Evolutionary conservation across 768 basidiomycete genomes (phyloP).

Genomic region (Lentinula guzmanii): DNA sequence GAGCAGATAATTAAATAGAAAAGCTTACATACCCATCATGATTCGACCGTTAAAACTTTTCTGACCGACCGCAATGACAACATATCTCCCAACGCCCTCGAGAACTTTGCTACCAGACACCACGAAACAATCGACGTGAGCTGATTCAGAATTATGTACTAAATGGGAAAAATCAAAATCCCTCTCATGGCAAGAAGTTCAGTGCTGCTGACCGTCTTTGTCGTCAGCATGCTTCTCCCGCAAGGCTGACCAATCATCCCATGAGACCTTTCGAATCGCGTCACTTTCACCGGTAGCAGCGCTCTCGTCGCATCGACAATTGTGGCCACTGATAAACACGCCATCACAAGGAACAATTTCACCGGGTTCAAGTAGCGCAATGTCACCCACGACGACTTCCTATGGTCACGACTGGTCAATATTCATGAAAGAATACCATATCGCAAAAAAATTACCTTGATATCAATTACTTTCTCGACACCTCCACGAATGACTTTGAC

Average conservation of each 20-base stretch:
- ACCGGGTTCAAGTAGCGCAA: slow-evolving; percentile 89
- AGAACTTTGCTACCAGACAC: slow-evolving; percentile 89
- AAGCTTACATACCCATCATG: slow-evolving; percentile 77
- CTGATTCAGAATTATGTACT: slow-evolving; percentile 13
- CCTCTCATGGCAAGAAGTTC: background rate
- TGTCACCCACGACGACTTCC: slow-evolving; percentile 92
- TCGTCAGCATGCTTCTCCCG: slow-evolving; percentile 25
- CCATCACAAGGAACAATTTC: slow-evolving; percentile 97
- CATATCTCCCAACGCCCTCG: slow-evolving; percentile 91
- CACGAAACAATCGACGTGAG: slow-evolving; percentile 87
- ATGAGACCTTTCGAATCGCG: slow-evolving; percentile 83
- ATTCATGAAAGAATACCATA: slow-evolving; percentile 2
- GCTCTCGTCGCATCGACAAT: slow-evolving; percentile 93
- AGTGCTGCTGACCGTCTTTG: slow-evolving; percentile 18
- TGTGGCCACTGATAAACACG: slow-evolving; percentile 87
- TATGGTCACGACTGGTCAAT: slow-evolving; percentile 28
- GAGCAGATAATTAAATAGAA: background rate
- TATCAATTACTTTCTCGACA: slow-evolving; percentile 65
- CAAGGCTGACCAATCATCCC: slow-evolving; percentile 62
- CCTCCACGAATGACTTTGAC: slow-evolving; percentile 80
- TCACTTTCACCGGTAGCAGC: slow-evolving; percentile 97
- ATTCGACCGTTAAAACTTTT: slow-evolving; percentile 95
- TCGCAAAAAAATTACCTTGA: slow-evolving; percentile 51
- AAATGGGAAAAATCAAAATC: background rate
- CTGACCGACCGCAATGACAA: slow-evolving; percentile 87